Conservation (phyloP, 2,329 filamentous ascomycete species). For the Lomentospora prolificans region DNA sequence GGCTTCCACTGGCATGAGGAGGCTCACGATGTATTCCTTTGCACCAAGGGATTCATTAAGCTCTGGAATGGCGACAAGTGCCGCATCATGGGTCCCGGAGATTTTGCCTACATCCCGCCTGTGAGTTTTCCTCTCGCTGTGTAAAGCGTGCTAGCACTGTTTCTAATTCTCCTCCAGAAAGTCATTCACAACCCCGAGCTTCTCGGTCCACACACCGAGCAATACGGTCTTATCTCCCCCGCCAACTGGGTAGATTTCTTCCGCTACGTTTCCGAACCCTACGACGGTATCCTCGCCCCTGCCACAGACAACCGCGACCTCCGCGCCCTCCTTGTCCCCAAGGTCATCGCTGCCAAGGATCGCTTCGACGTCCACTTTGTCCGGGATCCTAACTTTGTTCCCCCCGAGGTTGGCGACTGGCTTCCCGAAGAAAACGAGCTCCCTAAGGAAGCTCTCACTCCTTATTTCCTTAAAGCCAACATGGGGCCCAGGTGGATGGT, state of each 20-base stretch:
- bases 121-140: constrained; percentile 21
- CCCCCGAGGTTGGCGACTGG: constrained; percentile 34
- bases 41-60: constrained; percentile 44
- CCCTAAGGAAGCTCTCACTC: constrained; percentile 18
- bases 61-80: constrained; percentile 49
- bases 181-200: constrained; percentile 46
- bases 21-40: constrained; percentile 47
- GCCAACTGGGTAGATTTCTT: constrained; percentile 54
- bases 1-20: constrained; percentile 49
- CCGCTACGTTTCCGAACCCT: constrained; percentile 44
- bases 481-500: constrained; percentile 35
- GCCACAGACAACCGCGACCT: constrained; percentile 42
- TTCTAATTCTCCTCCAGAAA: constrained; percentile 21
- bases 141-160: not conserved
- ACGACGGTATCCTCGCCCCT: constrained; percentile 37
- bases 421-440: constrained; percentile 27
- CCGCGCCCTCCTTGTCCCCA: constrained; percentile 38
- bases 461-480: constrained; percentile 42
- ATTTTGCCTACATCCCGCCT: constrained; percentile 48
- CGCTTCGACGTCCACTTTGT: constrained; percentile 46
- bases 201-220: constrained; percentile 43
- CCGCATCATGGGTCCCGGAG: constrained; percentile 40
- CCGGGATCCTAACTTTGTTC: constrained; percentile 28
- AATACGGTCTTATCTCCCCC: constrained; percentile 42
- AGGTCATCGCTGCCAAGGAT: constrained; percentile 44